Base-by-base conservation (phyloP, 2,329 filamentous ascomycete genomes). In the Zopfia rhizophila region DNA sequence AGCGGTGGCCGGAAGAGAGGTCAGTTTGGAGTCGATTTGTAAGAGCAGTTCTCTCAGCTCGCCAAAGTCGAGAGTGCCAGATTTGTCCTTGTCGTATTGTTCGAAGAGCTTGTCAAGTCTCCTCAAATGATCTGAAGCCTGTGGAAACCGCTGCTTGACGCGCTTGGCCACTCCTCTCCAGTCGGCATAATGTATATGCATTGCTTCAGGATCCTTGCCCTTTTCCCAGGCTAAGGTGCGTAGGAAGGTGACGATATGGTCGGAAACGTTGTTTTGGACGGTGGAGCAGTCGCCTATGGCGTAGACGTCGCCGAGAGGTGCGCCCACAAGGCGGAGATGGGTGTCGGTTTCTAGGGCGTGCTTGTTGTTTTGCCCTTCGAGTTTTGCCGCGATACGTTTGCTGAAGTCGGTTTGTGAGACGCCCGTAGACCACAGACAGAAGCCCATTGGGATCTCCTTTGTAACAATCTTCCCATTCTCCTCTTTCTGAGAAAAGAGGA, bases 371-470 rank as follows among this genome's bases (percentile, higher is more conserved):
- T 99, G 94, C 11, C 77, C 74, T 4, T 87, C 79, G 3, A 99
- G 83, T 61, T 91, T 89, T n/a, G 82, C 77, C 3, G 92, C 87
- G 19, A 99, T 76, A 13, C 78, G 87, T 72, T 91, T 83, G 67
- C 85, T 89, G 56, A 99, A 86, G 18, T 89, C 82, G 4, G 90
- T 89, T 68, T 96, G 94, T 0, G 92, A 73, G 23, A 99, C 93
- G 51, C 94, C 94, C 0, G 94, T 99, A 0, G 94, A 97, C 94
- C 94, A 99, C 11, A 99, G 80, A 62, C 94, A 97, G 76, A 99
- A 96, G 19, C 91, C 94, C 79, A 91, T 92, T 0, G 94, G 93
- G 0, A 99, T 84, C 63, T 99, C 94, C 70, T 99, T 99, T 17
- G 86, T 88, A n/a, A 96, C 61, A 0, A 86, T 72, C 21, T 85